Conservation (phyloP, 1,284 basidiomycete species). For the Ganoderma resinaceum region DNA sequence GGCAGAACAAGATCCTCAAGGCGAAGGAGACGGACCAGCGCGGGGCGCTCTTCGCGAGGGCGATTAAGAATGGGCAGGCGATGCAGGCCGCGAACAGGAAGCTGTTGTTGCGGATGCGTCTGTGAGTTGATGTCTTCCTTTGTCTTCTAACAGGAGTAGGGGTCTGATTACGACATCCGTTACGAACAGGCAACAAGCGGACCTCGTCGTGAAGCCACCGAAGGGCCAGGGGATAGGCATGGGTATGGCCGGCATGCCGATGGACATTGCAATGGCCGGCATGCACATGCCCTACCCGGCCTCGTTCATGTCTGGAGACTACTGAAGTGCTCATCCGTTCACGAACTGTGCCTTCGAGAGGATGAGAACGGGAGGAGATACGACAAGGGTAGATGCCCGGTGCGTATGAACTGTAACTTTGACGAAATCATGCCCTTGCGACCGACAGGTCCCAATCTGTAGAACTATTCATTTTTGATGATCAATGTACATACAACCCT, state of each 20-base stretch:
- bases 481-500: background rate
- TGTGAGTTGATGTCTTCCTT: conserved; percentile 53
- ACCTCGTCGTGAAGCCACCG: conserved; percentile 53
- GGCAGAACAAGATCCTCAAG: conserved; percentile 81
- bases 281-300: conserved; percentile 10
- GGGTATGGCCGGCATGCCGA: background rate
- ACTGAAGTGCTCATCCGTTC: background rate
- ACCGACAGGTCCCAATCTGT: background rate
- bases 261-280: background rate
- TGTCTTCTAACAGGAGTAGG: conserved; percentile 15
- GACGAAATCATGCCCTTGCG: background rate
- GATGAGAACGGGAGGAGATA: background rate
- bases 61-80: conserved; percentile 73
- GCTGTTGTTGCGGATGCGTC: conserved; percentile 75
- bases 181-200: conserved; percentile 68
- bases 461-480: background rate
- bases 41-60: conserved; percentile 73
- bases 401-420: background rate
- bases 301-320: conserved; percentile 11
- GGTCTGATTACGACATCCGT: conserved; percentile 6
- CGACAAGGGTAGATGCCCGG: background rate
- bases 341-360: background rate
- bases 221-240: conserved; percentile 18
- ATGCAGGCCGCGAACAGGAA: conserved; percentile 78
- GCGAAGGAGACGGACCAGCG: conserved; percentile 79